A percentile compares a stretch with the other conserved stretches of the same genome.
phyloP scores from a whole-genome alignment of 352 stramenopile species.

The Globisporangium spiculum region DNA sequence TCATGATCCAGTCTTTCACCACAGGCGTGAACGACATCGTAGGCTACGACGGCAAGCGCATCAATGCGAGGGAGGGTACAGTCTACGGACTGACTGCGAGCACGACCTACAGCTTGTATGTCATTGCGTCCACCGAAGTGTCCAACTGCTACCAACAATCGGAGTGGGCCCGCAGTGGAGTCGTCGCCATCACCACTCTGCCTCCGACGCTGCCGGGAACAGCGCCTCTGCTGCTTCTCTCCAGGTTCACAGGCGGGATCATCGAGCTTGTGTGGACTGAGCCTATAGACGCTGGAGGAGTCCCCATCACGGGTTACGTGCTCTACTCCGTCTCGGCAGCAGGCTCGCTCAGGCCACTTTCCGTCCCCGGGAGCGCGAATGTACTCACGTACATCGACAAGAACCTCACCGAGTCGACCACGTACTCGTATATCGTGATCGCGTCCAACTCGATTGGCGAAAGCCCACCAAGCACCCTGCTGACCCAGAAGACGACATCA shows the following conservation, averaged over 20 bases:
- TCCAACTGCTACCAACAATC: conserved; percentile 29
- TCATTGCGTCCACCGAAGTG: conserved; percentile 33
- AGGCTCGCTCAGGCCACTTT: conserved; percentile 22
- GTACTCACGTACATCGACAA: conserved; percentile 38
- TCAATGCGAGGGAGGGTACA: conserved; percentile 17
- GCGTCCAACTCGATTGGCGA: conserved; percentile 34
- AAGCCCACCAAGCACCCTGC: conserved; percentile 29
- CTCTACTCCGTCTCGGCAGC: conserved; percentile 23
- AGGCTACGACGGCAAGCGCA: conserved; percentile 47
- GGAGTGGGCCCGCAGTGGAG: conserved; percentile 21
- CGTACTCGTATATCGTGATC: conserved; percentile 46
- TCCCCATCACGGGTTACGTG: conserved; percentile 29
- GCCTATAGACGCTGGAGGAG: conserved; percentile 30
- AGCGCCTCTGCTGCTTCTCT: conserved; percentile 24
- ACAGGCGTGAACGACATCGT: conserved; percentile 15
- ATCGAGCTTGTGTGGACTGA: conserved; percentile 33
- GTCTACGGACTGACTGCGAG: conserved; percentile 30
- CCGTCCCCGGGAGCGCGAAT: conserved; percentile 18
- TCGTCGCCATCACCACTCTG: conserved; percentile 15
- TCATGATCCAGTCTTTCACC: conserved; percentile 27
- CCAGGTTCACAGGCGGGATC: conserved; percentile 30
- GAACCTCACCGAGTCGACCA: conserved; percentile 43
- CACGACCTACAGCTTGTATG: conserved; percentile 32
- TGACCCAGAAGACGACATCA: conserved; percentile 33
- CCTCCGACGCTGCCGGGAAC: conserved; percentile 23